Evolutionary conservation across 2,329 filamentous ascomycete species (phyloP), one percentile per base, ranked within the genome.

Genomic region (Trichocomaceae sp.): DNA sequence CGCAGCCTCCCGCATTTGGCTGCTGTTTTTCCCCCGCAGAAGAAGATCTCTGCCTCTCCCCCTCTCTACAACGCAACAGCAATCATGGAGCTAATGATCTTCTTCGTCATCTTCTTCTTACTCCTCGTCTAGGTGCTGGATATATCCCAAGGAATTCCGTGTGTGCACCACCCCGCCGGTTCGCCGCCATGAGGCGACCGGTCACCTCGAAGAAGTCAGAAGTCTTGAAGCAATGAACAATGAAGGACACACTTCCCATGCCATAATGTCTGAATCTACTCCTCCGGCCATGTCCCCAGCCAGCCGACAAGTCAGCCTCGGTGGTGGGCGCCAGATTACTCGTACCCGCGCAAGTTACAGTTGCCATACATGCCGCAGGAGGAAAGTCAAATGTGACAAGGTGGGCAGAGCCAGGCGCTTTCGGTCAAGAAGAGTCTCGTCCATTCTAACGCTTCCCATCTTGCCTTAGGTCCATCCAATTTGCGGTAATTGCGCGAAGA

Each of bases 381-480:
- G 75, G 29, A 77, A 77, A 59, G 72, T 77, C 48, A 77, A 76
- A 67, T 77, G 75, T 58, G 69, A 74, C 61, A 75, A 75, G 63
- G 66, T 68, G 75, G 63, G 66, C 68, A 31, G 19, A 33, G 26
- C 13, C 22, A 15, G n/a, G 10, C 31, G 2, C 2, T 19, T 5
- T 12, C 13, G 12, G 7, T 9, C 19, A 26, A 26, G 23, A 26
- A 26, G 20, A 13, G 5, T 23, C 2, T 8, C 8, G 12, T 22
- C 5, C 5, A 22, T 42, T 42, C 39, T 42, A 5, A 42, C 39
- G 2, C 17, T 20, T 10, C 17, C 8, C 10, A 5, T 17, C 39
- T 20, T 13, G 3, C 19, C 29, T 1, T 51, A 74, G 72, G 66
- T 70, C 26, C 75, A 75, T 60, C 75, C 75, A 6, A 60, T 72